Conservation (phyloP, 352 stramenopile species). For the Globisporangium abappressorium region DNA sequence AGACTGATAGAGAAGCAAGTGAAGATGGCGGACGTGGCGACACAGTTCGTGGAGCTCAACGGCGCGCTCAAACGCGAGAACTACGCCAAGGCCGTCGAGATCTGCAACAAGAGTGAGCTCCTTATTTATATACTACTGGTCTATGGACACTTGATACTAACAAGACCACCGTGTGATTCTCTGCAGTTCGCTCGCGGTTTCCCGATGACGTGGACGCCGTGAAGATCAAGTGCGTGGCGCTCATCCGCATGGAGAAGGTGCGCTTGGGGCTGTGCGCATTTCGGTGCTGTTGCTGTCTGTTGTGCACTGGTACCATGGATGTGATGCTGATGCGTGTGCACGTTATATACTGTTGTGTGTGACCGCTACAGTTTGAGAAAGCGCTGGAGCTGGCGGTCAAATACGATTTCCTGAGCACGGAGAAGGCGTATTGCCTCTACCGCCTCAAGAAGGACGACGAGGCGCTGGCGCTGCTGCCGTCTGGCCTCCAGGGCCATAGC, state of each 20-base stretch:
- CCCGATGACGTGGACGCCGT: conserved; percentile 75
- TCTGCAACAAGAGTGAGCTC: conserved; percentile 83
- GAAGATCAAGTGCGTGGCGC: conserved; percentile 78
- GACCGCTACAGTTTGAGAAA: conserved; percentile 74
- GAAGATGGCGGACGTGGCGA: conserved; percentile 31
- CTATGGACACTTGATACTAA: conserved; percentile 1
- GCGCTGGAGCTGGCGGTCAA: conserved; percentile 72
- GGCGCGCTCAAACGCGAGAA: conserved; percentile 72
- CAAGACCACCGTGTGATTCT: background rate
- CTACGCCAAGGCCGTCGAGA: conserved; percentile 74
- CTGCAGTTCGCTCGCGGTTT: conserved; percentile 63
- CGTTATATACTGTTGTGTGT: background rate
- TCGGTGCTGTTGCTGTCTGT: background rate
- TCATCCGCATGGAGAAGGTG: conserved; percentile 81
- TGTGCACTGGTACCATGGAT: background rate
- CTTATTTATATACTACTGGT: background rate
- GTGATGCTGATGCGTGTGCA: conserved; percentile 2
- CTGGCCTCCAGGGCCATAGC: conserved; percentile 29
- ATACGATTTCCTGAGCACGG: conserved; percentile 58
- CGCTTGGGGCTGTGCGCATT: background rate
- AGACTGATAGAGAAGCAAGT: background rate
- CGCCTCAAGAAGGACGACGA: conserved; percentile 75
- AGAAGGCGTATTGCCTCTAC: conserved; percentile 82
- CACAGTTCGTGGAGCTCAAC: conserved; percentile 77
- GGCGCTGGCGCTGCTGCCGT: conserved; percentile 40